Base-by-base conservation (phyloP, 805 yeast genomes). In the Metschnikowia gruessii region DNA sequence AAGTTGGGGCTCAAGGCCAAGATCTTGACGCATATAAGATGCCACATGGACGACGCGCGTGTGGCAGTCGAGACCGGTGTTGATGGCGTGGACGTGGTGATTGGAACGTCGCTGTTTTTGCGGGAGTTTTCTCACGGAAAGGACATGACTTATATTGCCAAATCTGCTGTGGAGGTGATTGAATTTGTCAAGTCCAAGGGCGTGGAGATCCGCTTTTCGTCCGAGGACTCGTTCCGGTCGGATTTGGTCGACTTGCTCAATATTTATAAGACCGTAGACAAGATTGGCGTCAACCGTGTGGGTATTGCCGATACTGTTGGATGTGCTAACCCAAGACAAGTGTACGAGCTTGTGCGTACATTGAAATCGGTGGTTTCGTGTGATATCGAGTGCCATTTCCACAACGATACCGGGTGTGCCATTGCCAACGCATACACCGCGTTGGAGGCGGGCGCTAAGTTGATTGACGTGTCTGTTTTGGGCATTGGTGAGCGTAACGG, bases 281-380 rank as follows among this genome's bases (percentile, higher is more conserved):
- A 89, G 75, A 88, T 92, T 59, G 99, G 99, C 62, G 99, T 92
- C 53, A 90, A 94, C 79, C 83, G 99, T 72, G 97, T 92, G 45
- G 99, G 99, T 74, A 92, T 92, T 73, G 99, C 99, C 57, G 99
- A 92, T 68, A 92, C 99, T 31, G 99, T 92, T 48, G 99, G 99
- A 41, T 86, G 98, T 69, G 99, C 99, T 55, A 92, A 92, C 76
- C 99, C 99, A 61, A 84, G 99, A 74, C 98, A 94, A 73, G 99
- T 92, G 50, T 92, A 92, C 69, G 99, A 92, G 74, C 81, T 92
- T 59, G 94, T 92, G 53, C 84, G 95, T 64, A 94, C 99, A 37
- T 81, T 92, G 68, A 88, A 83, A 72, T 82, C 91, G 12, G 96
- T 92, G 42, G 98, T 92, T 41, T 84, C 87, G 31, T 92, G 98